phyloP scores from a whole-genome alignment of 1,284 basidiomycete genomes.

The Cryptococcus sp. region DNA sequence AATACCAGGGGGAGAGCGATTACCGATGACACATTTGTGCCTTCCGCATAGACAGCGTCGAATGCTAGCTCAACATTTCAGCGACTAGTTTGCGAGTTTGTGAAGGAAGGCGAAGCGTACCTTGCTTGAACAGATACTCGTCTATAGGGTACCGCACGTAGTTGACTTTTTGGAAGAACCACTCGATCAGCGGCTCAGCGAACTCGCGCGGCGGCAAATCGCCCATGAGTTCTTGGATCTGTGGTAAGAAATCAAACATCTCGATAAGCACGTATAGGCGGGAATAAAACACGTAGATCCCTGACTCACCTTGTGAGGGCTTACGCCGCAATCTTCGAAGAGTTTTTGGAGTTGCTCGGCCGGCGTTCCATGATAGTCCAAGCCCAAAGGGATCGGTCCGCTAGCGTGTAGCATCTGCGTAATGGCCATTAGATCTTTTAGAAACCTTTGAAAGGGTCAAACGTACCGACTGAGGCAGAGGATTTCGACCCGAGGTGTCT shows the following conservation, averaged over 20 bases:
- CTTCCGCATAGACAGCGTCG: constrained; percentile 64
- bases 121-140: constrained; percentile 71
- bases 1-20: constrained; percentile 74
- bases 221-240: constrained; percentile 66
- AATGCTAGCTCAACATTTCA: constrained; percentile 57
- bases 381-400: constrained; percentile 24
- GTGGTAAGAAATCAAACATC: too few species aligned
- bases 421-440: not conserved
- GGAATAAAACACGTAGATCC: not conserved
- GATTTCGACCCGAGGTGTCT: constrained; percentile 36
- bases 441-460: not conserved
- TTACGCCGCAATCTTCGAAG: constrained; percentile 81
- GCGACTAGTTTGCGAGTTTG: not conserved
- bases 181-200: constrained; percentile 57
- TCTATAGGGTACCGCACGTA: constrained; percentile 90
- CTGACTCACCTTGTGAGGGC: constrained; percentile 69
- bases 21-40: constrained; percentile 22
- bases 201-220: constrained; percentile 73
- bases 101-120: constrained; percentile 13
- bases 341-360: constrained; percentile 59
- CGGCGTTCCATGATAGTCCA: constrained; percentile 39
- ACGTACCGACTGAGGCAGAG: constrained; percentile 40
- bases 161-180: constrained; percentile 61
- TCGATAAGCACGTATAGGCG: not conserved
- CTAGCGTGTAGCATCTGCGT: constrained; percentile 19